A percentile compares a stretch with the other conserved stretches of the same genome.
Evolutionary conservation across 2,329 filamentous ascomycete species (phyloP).

Genomic region (Penicillium sumatraense): DNA sequence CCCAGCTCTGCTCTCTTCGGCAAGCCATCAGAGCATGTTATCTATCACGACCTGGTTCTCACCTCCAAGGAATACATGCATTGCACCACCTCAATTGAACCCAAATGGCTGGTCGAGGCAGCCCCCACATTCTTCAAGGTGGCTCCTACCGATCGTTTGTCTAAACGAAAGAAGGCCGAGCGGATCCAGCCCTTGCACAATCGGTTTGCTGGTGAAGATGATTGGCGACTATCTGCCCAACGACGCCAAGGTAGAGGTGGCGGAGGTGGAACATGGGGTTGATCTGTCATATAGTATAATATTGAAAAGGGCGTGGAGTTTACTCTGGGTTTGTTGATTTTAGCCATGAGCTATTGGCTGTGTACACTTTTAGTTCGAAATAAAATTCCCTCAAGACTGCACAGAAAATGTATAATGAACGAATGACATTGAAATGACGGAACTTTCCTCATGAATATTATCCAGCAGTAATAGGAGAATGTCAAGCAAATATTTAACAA

Average conservation of each 20-base stretch:
- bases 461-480: no score
- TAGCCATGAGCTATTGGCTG: background rate
- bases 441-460: no score
- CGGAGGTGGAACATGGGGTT: conserved; percentile 89
- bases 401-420: background rate
- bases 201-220: conserved; percentile 87
- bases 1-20: conserved; percentile 90
- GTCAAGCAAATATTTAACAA: no score
- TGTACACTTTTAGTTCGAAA: background rate
- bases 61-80: conserved; percentile 96
- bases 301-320: background rate
- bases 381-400: background rate
- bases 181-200: conserved; percentile 95
- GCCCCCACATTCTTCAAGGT: conserved; percentile 99
- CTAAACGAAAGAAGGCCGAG: conserved; percentile 91
- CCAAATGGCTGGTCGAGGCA: conserved; percentile 90
- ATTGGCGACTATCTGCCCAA: conserved; percentile 92
- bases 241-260: conserved; percentile 81
- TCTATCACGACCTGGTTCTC: conserved; percentile 71
- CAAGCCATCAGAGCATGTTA: conserved; percentile 94
- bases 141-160: conserved; percentile 81
- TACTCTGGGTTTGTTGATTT: background rate
- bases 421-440: background rate
- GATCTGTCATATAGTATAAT: conserved; percentile 16
- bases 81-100: conserved; percentile 88